Base-by-base conservation (phyloP, 2,329 filamentous ascomycete species). In the Fonsecaea multimorphosa region DNA sequence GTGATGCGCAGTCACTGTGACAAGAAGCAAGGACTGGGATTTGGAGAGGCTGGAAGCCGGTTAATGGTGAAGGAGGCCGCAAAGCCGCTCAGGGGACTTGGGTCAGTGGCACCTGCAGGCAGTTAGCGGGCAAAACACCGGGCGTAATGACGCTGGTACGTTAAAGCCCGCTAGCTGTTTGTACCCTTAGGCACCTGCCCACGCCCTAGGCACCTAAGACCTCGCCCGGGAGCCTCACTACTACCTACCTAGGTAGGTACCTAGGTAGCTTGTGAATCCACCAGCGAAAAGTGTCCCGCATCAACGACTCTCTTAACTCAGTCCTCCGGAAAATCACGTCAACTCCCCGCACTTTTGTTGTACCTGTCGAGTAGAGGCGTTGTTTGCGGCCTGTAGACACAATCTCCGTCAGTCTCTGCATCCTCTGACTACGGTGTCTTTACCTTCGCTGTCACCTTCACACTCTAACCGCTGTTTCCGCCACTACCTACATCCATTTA, bases 11-110 rank as follows among this genome's bases (percentile, higher is more conserved):
- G 44, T 44, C n/a, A 19, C 38, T 7, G 32, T 34, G 32, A 34
- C 32, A 34, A 34, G 38, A 40, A 40, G 14, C n/a, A 11, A 40
- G 14, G 16, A n/a, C 38, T 11, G 44, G 36, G 53, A 63, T 58
- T 34, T 55, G 65, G 52, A 63, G 66, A 58, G 60, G 63, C 34
- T 38, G 36, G 59, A 49, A 49, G 44, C 8, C 22, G 44, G 22
- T 49, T 49, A 24, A 19, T 46, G n/a, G 38, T 44, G 6, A 44
- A 8, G 19, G 22, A 9, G 38, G 16, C 16, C 16, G 6, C 38
- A 44, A 19, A 44, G 16, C 38, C 38, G 9, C 40, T 46, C 40
- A 46, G 40, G 40, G 40, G 40, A 38, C 11, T n/a, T 22, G 44
- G 44, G 22, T 9, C 11, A 19, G 22, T 49, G 44, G 44, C 44